Base-by-base conservation (phyloP, 176 grass and related monocot species). In the Rhipidocladum racemiflorum region DNA sequence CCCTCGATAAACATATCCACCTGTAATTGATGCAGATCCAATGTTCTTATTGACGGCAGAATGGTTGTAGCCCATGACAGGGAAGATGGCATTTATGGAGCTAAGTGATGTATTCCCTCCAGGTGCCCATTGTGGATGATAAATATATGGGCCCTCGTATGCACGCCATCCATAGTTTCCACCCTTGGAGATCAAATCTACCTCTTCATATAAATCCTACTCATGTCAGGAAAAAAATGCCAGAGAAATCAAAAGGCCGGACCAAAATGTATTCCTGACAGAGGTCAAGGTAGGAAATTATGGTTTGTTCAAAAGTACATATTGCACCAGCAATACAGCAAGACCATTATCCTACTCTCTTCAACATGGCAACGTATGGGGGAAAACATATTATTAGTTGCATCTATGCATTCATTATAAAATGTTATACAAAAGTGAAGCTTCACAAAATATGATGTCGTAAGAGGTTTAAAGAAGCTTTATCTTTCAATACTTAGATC, bases 101-200 rank as follows among this genome's bases (percentile, higher is more conserved):
- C 66, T 65, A 65, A 88, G 68, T 12, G 88, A 94, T 11, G 91
- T 91, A 2, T 94, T 94, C 63, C 91, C 94, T 60, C 91, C 87
- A 57, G 89, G 91, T 34, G 89, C 69, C 60, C 53, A 75, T 30
- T 81, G 14, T 54, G 94, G 89, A 8, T 90, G 74, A 74, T 36
- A 97, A 59, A 97, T 51, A 11, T 76, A 72, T 38, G 36, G 36
- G 5, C 5, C 94, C 55, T 97, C 94, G 4, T 97, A 97, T 54
- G 64, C 82, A 1, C 89, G 84, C 94, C 89, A 97, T 68, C 94
- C 94, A 29, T 97, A 97, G 75, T 97, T 97, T 50, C 94, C 94
- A 61, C 91, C 91, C 54, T 94, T 94, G 24, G 78, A 68, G 83
- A 91, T 78, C 70, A 91, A 80, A 86, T 94, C 83, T 38, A 89